Percentiles rank a stretch among this genome's conserved stretches.
Evolutionary conservation across 2,329 filamentous ascomycete genomes (phyloP).

Genomic region (Volutella citrinella): DNA sequence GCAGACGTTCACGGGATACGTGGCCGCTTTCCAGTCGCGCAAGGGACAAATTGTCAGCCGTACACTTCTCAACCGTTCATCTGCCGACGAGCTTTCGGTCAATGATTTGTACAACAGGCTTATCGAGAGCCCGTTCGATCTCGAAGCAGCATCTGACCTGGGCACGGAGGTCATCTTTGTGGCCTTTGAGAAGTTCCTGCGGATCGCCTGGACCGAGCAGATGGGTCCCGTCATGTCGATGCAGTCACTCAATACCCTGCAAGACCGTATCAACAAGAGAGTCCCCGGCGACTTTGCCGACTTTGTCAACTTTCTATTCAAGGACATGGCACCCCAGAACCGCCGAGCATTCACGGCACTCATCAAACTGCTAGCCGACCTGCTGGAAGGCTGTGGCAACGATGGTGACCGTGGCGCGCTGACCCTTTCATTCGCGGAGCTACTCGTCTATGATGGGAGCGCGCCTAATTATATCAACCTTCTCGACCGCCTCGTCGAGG

Average conservation of each 20-base stretch:
- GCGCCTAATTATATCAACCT: constrained; percentile 84
- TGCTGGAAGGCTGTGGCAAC: constrained; percentile 86
- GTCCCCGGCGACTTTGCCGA: constrained; percentile 72
- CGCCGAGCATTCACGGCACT: constrained; percentile 77
- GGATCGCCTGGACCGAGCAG: constrained; percentile 81
- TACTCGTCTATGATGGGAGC: constrained; percentile 74
- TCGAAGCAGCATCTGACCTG: constrained; percentile 71
- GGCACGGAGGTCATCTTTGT: constrained; percentile 83
- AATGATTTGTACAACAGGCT: constrained; percentile 90
- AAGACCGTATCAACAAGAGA: constrained; percentile 61
- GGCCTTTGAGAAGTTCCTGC: constrained; percentile 90
- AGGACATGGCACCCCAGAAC: constrained; percentile 67
- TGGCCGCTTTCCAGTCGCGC: constrained; percentile 76
- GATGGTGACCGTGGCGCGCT: constrained; percentile 87
- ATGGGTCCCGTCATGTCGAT: constrained; percentile 81
- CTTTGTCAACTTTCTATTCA: constrained; percentile 62
- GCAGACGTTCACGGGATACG: constrained; percentile 80
- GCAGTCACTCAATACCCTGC: constrained; percentile 70
- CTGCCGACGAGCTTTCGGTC: constrained; percentile 74
- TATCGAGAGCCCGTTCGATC: constrained; percentile 77
- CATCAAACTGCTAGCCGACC: constrained; percentile 80
- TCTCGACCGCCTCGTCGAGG: constrained; percentile 83
- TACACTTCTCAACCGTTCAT: constrained; percentile 65
- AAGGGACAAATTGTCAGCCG: constrained; percentile 85
- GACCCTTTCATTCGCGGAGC: constrained; percentile 83